A percentile compares a stretch with the other conserved stretches of the same genome.
Evolutionary conservation across 352 stramenopile genomes (phyloP).

Genomic region (Phytophthora podocarpi): DNA sequence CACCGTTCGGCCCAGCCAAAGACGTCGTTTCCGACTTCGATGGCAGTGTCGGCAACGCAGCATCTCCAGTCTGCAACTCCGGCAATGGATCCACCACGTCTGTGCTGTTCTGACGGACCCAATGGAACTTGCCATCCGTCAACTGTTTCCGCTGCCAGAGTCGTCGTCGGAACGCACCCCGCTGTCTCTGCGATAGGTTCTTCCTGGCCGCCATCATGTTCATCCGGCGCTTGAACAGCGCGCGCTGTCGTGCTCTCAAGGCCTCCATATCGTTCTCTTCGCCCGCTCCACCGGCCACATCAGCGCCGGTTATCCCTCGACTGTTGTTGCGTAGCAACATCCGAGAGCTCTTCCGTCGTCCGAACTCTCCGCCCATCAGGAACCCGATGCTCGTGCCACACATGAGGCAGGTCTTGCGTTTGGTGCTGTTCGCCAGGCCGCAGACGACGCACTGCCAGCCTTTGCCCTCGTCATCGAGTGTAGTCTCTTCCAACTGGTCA

Average conservation of each 20-base stretch:
- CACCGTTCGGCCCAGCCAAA: constrained; percentile 44
- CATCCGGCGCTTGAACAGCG: constrained; percentile 71
- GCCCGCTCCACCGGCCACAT: background rate
- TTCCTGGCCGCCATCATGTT: constrained; percentile 68
- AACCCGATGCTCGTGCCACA: constrained; percentile 60
- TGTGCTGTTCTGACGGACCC: constrained; percentile 69
- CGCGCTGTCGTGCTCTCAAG: constrained; percentile 51
- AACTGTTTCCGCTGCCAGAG: constrained; percentile 70
- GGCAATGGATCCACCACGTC: constrained; percentile 39
- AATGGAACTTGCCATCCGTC: constrained; percentile 73
- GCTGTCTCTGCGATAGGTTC: constrained; percentile 70
- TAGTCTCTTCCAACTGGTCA: constrained; percentile 63
- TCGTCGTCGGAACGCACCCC: constrained; percentile 63
- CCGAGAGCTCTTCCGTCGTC: constrained; percentile 60
- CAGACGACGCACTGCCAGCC: constrained; percentile 79
- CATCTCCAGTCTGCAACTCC: constrained; percentile 14
- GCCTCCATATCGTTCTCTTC: constrained; percentile 41
- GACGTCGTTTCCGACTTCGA: constrained; percentile 24
- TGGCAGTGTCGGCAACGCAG: constrained; percentile 13
- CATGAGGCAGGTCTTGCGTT: constrained; percentile 62
- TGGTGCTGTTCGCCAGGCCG: constrained; percentile 53
- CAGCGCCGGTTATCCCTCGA: constrained; percentile 14
- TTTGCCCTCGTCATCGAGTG: constrained; percentile 56
- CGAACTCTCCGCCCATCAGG: constrained; percentile 34
- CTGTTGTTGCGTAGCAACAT: constrained; percentile 48